Base-by-base conservation (phyloP, 129 eudicot genomes). In the Flaveria bidentis region DNA sequence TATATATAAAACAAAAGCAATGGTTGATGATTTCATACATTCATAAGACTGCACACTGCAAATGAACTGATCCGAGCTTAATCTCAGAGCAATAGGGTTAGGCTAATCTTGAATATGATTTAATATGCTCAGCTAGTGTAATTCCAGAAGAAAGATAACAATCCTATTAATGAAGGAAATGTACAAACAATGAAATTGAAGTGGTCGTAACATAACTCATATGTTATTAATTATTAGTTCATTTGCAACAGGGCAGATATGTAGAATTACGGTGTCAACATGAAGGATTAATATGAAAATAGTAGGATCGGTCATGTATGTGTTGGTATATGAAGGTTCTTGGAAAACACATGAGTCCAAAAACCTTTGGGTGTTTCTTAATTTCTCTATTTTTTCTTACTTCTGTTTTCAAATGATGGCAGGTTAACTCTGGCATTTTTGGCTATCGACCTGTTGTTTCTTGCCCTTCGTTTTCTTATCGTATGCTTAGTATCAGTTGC, bases 401-500 rank as follows among this genome's bases (percentile, higher is more conserved):
- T 5, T 33, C 41, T 63, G 45, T 30, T 62, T 62, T 15, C 1
- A 28, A 28, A 63, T 63, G 13, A 63, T 63, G 46, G 46, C 46
- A 63, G 69, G 69, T 63, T 63, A 44, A 33, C 69, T 63, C 46
- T 63, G 22, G 69, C 46, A 15, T 33, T 63, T 63, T 75, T 66
- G 22, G 76, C 64, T 52, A 71, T 30, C 10, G 64, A 71, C 30
- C 87, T 91, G 58, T 85, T 91, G 83, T 89, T 91, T 78, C 91
- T 92, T 68, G 78, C 83, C 81, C 80, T 91, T 78, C 86, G 92
- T 76, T 82, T 85, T 82, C 79, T 89, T 73, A 58, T 72, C 89
- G 74, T 90, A 88, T 56, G 87, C 86, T 71, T 89, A 56, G 77
- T 89, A 51, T 92, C 92, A 65, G 80, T 87, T 57, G 96, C 89